Percentiles rank a stretch among this genome's conserved stretches.
Evolutionary conservation across 805 yeast species (phyloP).

Genomic region (Zygoascus ofunaensis): DNA sequence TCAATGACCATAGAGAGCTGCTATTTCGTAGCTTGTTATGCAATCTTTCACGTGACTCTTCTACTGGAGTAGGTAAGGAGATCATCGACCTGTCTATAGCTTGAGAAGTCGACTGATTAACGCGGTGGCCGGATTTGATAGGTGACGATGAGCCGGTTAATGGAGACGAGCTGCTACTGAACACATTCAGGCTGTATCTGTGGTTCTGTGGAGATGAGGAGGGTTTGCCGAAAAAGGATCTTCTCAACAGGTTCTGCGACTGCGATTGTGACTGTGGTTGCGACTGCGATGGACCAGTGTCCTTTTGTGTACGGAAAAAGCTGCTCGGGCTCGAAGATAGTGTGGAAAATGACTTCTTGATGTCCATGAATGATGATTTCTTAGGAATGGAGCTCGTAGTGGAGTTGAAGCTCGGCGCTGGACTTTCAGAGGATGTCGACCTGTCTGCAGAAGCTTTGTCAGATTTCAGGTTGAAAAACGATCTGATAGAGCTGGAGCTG

Average conservation of each 20-base stretch:
- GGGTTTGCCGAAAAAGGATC: not conserved
- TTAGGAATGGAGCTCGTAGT: conserved; percentile 2
- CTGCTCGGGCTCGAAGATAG: conserved; percentile 8
- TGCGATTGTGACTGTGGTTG: too few species aligned
- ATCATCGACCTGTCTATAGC: conserved; percentile 35
- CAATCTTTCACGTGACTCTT: conserved; percentile 46
- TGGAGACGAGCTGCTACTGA: not conserved
- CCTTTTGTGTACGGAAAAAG: conserved; percentile 3
- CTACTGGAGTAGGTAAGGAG: conserved; percentile 52
- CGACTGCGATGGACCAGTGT: too few species aligned
- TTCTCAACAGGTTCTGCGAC: not conserved
- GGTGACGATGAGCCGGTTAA: not conserved
- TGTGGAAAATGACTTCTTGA: conserved; percentile 6
- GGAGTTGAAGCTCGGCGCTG: too few species aligned
- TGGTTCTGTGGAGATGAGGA: too few species aligned
- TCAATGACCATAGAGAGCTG: conserved; percentile 38
- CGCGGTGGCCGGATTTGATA: conserved; percentile 1
- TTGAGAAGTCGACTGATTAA: not conserved
- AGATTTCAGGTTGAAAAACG: too few species aligned
- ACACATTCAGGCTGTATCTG: too few species aligned
- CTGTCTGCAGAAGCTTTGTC: too few species aligned
- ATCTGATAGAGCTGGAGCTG: not conserved
- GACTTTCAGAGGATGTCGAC: too few species aligned
- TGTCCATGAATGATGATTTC: conserved; percentile 7
- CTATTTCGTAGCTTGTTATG: conserved; percentile 44